A percentile compares a stretch with the other conserved stretches of the same genome.
These are phyloP conservation scores for Rhytidhysteron rufulum DNA, from an alignment of 2,329 filamentous ascomycete species.

Conservation along the genomic window DNA sequence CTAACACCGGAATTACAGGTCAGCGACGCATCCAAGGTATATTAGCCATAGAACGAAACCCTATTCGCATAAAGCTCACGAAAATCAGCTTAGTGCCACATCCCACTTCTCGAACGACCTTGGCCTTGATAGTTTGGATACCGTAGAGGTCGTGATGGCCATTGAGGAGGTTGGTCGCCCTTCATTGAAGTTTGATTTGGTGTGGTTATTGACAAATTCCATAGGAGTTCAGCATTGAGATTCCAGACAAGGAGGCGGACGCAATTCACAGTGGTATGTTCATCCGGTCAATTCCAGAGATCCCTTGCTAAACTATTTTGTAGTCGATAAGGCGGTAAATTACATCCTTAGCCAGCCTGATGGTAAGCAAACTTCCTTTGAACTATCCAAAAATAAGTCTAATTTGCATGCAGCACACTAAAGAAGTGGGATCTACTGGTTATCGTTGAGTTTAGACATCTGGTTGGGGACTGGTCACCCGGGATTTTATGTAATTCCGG, in stretches of 20 bases:
- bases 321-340: slow-evolving; percentile 90
- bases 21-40: slow-evolving; percentile 56
- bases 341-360: slow-evolving; percentile 93
- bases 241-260: slow-evolving; percentile 95
- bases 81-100: slow-evolving; percentile 67
- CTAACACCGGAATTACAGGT: slow-evolving; percentile 51
- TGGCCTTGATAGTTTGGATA: slow-evolving; percentile 94
- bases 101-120: slow-evolving; percentile 98
- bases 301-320: slow-evolving; percentile 9
- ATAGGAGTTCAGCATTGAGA: slow-evolving; percentile 87
- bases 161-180: slow-evolving; percentile 79
- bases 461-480: slow-evolving; percentile 23
- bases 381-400: slow-evolving; percentile 10
- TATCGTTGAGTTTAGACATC: slow-evolving; percentile 19
- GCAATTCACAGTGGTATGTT: slow-evolving; percentile 85
- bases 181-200: slow-evolving; percentile 2
- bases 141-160: slow-evolving; percentile 99
- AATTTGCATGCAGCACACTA: slow-evolving; percentile 27
- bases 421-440: slow-evolving; percentile 9
- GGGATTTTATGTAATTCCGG: slow-evolving; percentile 19
- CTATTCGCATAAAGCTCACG: slow-evolving; percentile 17
- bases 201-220: slow-evolving; percentile 11
- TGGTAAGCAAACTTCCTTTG: slow-evolving; percentile 55
- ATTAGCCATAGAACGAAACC: slow-evolving; percentile 2
- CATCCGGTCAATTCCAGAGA: not conserved